Base-by-base conservation (phyloP, 2,329 filamentous ascomycete genomes). In the Aaosphaeria arxii region DNA sequence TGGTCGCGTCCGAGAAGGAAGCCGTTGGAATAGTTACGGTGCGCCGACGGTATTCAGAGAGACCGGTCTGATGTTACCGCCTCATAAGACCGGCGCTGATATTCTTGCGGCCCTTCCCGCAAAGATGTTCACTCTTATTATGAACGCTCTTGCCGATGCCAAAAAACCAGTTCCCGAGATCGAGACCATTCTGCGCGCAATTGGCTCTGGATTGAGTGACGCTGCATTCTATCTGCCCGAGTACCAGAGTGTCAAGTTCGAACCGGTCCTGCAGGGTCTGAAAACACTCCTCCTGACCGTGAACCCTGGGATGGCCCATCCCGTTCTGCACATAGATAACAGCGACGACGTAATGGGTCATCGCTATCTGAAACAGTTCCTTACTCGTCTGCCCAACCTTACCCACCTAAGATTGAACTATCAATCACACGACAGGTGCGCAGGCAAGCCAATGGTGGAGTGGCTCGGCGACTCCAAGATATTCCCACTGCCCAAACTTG, bases 1-100 rank as follows among this genome's bases (percentile, higher is more conserved):
- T 0, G 73, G 63, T 7, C 78, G 83, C 4, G 59, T 58, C 9
- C 77, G 83, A 3, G 83, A 87, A 32, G 67, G 64, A 5, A n/a
- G 33, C 7, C 7, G n/a, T 9, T 36, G 33, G 33, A 9, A 36
- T 36, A 9, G 9, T 36, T 36, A 36, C 33, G 33, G 33, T 9
- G n/a, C 33, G 7, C 33, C 33, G 7, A 36, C 33, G 3, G n/a
- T 36, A 9, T 9, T 36, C 33, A 9, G n/a, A 36, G 33, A 36
- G 9, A 9, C 33, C n/a, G 9, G n/a, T 9, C 33, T 9, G 33
- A 36, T n/a, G 9, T 36, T 36, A n/a, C 7, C n/a, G 33, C 7
- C 33, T n/a, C 33, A 9, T 4, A 36, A n/a, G 33, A 9, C 33
- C n/a, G 33, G n/a, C n/a, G 33, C 33, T 9, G 9, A 36, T 9